Percentiles rank a stretch among this genome's conserved stretches.
phyloP scores from a whole-genome alignment of 495 filamentous ascomycete species.

The Hyaloscypha finlandica region DNA sequence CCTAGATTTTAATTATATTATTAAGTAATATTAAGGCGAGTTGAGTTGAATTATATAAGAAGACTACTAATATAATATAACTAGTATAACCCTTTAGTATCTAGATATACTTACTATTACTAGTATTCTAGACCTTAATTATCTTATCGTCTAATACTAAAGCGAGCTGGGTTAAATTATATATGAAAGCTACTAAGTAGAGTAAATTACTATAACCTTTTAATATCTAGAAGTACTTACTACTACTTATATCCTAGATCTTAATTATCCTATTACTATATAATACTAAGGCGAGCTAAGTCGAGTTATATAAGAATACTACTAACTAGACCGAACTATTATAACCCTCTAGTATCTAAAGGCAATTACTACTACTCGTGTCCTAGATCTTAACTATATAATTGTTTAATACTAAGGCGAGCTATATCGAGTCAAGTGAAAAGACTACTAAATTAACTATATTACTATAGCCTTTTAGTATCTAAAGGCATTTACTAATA shows the following conservation, averaged over 20 bases:
- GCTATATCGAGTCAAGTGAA: background rate
- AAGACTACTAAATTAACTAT: too few relatives aligned
- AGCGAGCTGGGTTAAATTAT: background rate
- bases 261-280: background rate
- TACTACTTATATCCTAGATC: too few relatives aligned
- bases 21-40: too few relatives aligned
- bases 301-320: background rate
- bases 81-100: background rate
- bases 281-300: background rate
- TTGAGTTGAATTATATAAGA: too few relatives aligned
- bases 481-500: too few relatives aligned
- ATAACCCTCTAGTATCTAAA: background rate
- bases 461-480: too few relatives aligned
- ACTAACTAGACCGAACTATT: background rate
- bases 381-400: background rate
- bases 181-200: background rate
- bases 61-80: too few relatives aligned
- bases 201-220: background rate
- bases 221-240: too few relatives aligned
- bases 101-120: background rate
- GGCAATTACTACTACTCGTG: background rate
- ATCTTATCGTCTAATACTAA: background rate
- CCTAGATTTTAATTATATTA: too few relatives aligned
- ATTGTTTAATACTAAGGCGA: background rate
- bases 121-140: background rate